Conservation (phyloP, 2,329 filamentous ascomycete species). For the Chaetomiaceae sp. region DNA sequence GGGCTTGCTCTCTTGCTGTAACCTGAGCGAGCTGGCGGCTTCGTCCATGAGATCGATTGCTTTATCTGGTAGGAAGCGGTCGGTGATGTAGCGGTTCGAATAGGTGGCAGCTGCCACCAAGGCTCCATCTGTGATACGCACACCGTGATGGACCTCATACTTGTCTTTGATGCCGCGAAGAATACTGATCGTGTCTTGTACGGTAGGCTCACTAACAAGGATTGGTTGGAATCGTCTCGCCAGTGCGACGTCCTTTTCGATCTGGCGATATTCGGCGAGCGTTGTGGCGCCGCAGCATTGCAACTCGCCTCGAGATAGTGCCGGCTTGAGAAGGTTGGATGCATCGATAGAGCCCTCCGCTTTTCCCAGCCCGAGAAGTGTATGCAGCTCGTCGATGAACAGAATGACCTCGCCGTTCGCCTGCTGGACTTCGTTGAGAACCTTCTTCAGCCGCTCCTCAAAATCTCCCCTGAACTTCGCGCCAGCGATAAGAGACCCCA, state of each 20-base stretch:
- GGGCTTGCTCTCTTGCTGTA: slow-evolving; percentile 95
- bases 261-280: slow-evolving; percentile 81
- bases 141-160: slow-evolving; percentile 95
- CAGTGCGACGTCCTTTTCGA: slow-evolving; percentile 93
- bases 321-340: slow-evolving; percentile 89
- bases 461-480: slow-evolving; percentile 96
- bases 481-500: slow-evolving; percentile 89
- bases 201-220: slow-evolving; percentile 81
- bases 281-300: slow-evolving; percentile 96
- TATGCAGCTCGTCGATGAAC: slow-evolving; percentile 94
- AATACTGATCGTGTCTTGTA: slow-evolving; percentile 91
- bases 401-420: slow-evolving; percentile 85
- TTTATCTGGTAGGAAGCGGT: slow-evolving; percentile 92
- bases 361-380: slow-evolving; percentile 84
- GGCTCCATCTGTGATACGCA: slow-evolving; percentile 86
- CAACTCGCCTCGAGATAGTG: slow-evolving; percentile 83
- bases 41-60: slow-evolving; percentile 97
- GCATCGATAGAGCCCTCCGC: slow-evolving; percentile 95
- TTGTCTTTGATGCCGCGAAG: slow-evolving; percentile 94
- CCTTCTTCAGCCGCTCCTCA: slow-evolving; percentile 85
- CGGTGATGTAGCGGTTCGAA: slow-evolving; percentile 93
- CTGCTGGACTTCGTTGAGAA: slow-evolving; percentile 84
- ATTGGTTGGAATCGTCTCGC: slow-evolving; percentile 93
- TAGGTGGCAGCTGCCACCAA: slow-evolving; percentile 87
- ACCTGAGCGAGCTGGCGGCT: slow-evolving; percentile 78